Evolutionary conservation across 2,329 filamentous ascomycete species (phyloP), one percentile per base, ranked within the genome.

Genomic region (Clonostachys rosea): DNA sequence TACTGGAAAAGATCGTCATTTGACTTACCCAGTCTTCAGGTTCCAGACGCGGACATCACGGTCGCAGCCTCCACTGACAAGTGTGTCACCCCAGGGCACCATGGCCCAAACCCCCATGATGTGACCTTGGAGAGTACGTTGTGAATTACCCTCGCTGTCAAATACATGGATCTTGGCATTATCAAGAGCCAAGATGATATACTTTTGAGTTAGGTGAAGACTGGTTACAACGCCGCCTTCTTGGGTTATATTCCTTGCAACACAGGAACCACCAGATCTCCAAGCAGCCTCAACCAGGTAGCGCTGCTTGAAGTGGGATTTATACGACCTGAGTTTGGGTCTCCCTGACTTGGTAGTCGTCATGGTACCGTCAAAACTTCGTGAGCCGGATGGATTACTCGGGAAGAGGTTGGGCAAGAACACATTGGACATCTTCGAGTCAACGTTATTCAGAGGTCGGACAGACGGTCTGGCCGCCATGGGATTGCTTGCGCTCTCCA

Each of bases 71-170:
- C 94, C 94, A 58, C 91, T 96, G 50, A 99, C 94, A 51, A 99
- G 77, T 46, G 89, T 87, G 64, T 99, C 92, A 50, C 89, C 92
- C 89, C 91, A 96, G 7, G 94, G 94, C 20, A 99, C 91, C 92
- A 99, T 97, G 43, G 94, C 94, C 94, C 94, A 99, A 17, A 99
- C 94, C 39, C 94, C 94, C 94, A 99, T 99, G 41, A 97, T 89
- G 70, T 99, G 94, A 11, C 94, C 94, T 61, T 94, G 87, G 30
- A 99, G 72, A 3, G 90, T 96, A 63, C 91, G 89, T 57, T 95
- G 84, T 53, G 90, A 84, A 56, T 91, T 85, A 34, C 94, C 94
- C 55, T 94, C 83, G 1, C 90, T 91, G 64, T 97, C 89, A 62
- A 97, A 99, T 24, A 99, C 91, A 66, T 99, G 94, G 42, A 99